Conservation (phyloP, 257 asterid genomes). For the Nicotiana otophora region DNA sequence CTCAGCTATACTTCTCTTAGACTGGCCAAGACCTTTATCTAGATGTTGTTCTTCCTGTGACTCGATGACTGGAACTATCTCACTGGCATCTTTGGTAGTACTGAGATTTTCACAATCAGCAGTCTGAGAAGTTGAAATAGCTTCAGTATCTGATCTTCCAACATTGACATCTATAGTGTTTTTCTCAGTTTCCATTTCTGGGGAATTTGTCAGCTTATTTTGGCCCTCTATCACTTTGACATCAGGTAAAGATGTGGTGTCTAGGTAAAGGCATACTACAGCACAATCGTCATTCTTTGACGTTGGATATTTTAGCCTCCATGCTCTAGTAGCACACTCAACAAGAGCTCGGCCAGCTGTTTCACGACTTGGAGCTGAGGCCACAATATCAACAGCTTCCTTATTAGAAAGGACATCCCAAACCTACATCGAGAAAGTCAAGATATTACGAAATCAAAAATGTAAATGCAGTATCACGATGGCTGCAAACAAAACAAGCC, state of each 20-base stretch:
- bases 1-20: slow-evolving; percentile 93
- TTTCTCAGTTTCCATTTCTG: slow-evolving; percentile 28
- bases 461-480: too few relatives aligned
- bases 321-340: slow-evolving; percentile 91
- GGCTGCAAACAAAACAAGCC: too few relatives aligned
- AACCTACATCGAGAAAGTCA: slow-evolving; percentile 38
- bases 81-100: slow-evolving; percentile 31
- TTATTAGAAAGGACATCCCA: slow-evolving; percentile 98
- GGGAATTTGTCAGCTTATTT: slow-evolving; percentile 13
- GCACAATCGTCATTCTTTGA: slow-evolving; percentile 97
- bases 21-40: slow-evolving; percentile 44
- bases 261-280: slow-evolving; percentile 72
- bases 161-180: neutral
- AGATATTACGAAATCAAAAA: neutral
- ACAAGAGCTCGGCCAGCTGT: slow-evolving; percentile 88
- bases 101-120: slow-evolving; percentile 15
- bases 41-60: slow-evolving; percentile 31
- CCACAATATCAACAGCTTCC: slow-evolving; percentile 91
- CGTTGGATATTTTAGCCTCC: slow-evolving; percentile 98
- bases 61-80: slow-evolving; percentile 67
- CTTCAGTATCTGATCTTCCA: slow-evolving; percentile 13
- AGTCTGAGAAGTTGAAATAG: slow-evolving; percentile 17
- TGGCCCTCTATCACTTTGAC: slow-evolving; percentile 20
- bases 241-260: slow-evolving; percentile 17
- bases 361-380: slow-evolving; percentile 80